phyloP scores from a whole-genome alignment of 2,329 filamentous ascomycete genomes.

The Hypoxylon sp. region DNA sequence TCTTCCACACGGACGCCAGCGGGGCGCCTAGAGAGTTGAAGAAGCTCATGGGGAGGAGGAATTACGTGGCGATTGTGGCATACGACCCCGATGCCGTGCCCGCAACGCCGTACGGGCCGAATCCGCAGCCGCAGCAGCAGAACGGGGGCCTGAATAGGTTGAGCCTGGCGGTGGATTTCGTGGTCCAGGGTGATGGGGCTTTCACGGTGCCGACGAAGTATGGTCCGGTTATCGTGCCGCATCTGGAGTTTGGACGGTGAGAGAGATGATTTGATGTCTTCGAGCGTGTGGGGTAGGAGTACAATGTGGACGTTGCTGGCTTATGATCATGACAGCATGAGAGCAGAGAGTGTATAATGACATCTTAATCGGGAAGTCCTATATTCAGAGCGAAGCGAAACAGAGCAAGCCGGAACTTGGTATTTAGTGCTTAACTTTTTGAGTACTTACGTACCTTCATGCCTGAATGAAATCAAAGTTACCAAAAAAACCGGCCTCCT shows the following conservation, averaged over 20 bases:
- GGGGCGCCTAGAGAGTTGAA: conserved; percentile 87
- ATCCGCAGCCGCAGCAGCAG: conserved; percentile 50
- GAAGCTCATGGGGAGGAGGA: conserved; percentile 92
- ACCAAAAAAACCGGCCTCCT: conserved; percentile 9
- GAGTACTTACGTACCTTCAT: conserved; percentile 22
- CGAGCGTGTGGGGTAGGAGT: background rate
- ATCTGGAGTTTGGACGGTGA: conserved; percentile 80
- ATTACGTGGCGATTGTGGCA: conserved; percentile 93
- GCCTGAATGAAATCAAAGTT: conserved; percentile 38
- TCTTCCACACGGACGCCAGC: conserved; percentile 94
- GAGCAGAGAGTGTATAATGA: background rate
- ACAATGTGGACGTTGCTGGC: background rate
- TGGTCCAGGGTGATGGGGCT: conserved; percentile 91
- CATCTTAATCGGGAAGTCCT: background rate
- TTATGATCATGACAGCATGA: conserved; percentile 3
- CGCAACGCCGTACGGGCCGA: conserved; percentile 51
- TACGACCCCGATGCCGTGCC: conserved; percentile 87
- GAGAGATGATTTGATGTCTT: background rate
- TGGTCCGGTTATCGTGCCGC: conserved; percentile 94
- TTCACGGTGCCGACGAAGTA: conserved; percentile 92
- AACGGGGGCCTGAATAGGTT: conserved; percentile 72
- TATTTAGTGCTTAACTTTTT: conserved; percentile 1
- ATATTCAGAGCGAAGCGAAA: conserved; percentile 1
- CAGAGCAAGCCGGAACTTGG: background rate
- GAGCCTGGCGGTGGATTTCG: conserved; percentile 94